These are phyloP conservation scores for Grigorovia jiainica DNA, from an alignment of 805 yeast genomes.

Conservation along the genomic window DNA sequence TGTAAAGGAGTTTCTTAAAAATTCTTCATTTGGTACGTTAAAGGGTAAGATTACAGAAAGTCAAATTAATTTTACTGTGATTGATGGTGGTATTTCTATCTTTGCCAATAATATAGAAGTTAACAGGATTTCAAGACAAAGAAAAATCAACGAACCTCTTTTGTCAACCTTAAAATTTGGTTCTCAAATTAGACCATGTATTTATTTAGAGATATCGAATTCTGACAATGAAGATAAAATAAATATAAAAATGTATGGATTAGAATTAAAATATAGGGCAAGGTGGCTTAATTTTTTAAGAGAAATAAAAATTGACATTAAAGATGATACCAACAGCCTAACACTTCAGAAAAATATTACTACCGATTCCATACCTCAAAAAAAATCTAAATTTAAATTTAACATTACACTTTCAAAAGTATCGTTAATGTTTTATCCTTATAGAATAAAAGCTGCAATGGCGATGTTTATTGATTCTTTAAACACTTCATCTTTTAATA, in stretches of 20 bases:
- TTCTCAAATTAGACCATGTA: conserved; percentile 31
- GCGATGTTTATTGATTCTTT: conserved; percentile 45
- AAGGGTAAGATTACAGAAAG: conserved; percentile 5
- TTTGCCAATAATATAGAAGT: conserved; percentile 9
- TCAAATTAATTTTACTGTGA: conserved; percentile 9
- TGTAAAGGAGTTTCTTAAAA: conserved; percentile 7
- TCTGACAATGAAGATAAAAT: conserved; percentile 22
- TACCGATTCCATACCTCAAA: background rate
- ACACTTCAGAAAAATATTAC: background rate
- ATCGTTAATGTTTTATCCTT: conserved; percentile 55
- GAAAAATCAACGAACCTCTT: conserved; percentile 21
- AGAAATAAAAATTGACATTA: background rate
- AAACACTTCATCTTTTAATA: conserved; percentile 29
- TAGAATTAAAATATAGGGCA: conserved; percentile 49
- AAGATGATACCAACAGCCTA: background rate
- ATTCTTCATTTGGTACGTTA: conserved; percentile 14
- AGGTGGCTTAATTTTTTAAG: conserved; percentile 37
- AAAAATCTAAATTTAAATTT: conserved; percentile 2
- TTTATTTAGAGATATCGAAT: conserved; percentile 31
- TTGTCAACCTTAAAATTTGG: conserved; percentile 28
- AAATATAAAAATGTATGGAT: conserved; percentile 39
- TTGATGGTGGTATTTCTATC: conserved; percentile 8
- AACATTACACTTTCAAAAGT: conserved; percentile 37
- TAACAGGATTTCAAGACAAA: conserved; percentile 5
- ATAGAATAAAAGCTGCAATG: conserved; percentile 46